Base-by-base conservation (phyloP, 31 red algal genomes). In the Asparagopsis taxiformis region DNA sequence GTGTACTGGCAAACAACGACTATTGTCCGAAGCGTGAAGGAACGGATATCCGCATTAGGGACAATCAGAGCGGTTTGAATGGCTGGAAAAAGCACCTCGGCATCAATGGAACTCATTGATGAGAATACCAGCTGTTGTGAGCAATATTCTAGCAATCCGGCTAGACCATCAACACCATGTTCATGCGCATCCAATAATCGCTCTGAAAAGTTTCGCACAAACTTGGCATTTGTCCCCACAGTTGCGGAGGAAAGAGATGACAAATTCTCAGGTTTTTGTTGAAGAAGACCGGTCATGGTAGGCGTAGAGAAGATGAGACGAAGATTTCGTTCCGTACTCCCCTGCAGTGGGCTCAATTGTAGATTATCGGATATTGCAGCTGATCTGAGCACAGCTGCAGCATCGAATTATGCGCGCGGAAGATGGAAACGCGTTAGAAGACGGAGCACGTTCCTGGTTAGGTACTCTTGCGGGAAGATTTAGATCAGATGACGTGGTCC, bases 1-100 rank as follows among this genome's bases (percentile, higher is more conserved):
- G 60, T 30, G 29, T 32, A n/a, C 33, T 38, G 22, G 13, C 21
- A 32, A 32, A 64, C 9, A 32, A 15, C 28, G 20, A 64, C 33
- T 8, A 36, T 20, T 29, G 29, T 10, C 3, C 60, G 60, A 32
- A 64, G 33, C 7, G 60, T 7, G 16, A 36, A 7, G 31, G 22
- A 29, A 13, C 60, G 26, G 16, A 30, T 37, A 9, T 29, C 9
- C 9, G 7, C 23, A n/a, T 32, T 37, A 7, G 60, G 60, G 60
- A 7, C 9, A 19, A 64, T 30, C 26, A 64, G 31, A n/a, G 28
- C 33, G 5, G 60, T 8, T 35, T 64, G 60, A 10, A 64, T 9
- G 20, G 30, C 60, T 36, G 60, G 31, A 30, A 64, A 38, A 34
- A 64, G 30, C 9, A 9, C 8, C 9, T 64, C 60, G 7, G 60